Evolutionary conservation across 2,329 filamentous ascomycete genomes (phyloP), one percentile per base, ranked within the genome.

Genomic region (Penicillium sp.): DNA sequence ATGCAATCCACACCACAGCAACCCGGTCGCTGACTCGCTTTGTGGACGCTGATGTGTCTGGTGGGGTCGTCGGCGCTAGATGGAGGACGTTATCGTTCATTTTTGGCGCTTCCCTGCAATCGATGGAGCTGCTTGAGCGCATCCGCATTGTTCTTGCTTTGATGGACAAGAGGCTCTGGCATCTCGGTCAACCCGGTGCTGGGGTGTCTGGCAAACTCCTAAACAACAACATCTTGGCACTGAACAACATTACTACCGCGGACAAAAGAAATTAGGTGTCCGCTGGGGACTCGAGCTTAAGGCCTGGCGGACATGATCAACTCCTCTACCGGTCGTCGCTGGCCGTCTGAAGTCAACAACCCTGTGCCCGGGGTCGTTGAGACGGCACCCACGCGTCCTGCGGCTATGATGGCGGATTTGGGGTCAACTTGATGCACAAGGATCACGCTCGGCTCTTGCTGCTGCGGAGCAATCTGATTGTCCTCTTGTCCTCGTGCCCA

Each of bases 321-420:
- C 67, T 87, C 87, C 3, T 93, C 89, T 60, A 96, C 92, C 0
- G 93, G 93, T n/a, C 82, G 80, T 57, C 97, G 91, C 77, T 99
- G 93, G 93, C 90, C 92, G 1, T 93, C 86, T 62, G 91, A 96
- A 72, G 77, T 95, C 54, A 99, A 99, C 73, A 97, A 97, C 66
- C 93, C 93, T 0, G 90, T 97, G 3, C 84, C 84, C 10, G 91
- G 90, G 11, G 90, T 96, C 0, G 79, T 92, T 18, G 83, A 86
- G 53, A 81, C 79, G 0, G 81, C 89, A 2, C 90, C 92, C 0
- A n/a, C n/a, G 87, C 90, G 0, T 81, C 78, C 46, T 78, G 86
- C 49, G 90, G 87, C 46, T 99, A 90, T 62, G 71, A 75, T n/a
- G 88, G 88, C 38, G 88, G 88, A 0, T 93, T 92, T 58, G 86